phyloP scores from a whole-genome alignment of 2,329 filamentous ascomycete species.

The Trichoderma sp. region DNA sequence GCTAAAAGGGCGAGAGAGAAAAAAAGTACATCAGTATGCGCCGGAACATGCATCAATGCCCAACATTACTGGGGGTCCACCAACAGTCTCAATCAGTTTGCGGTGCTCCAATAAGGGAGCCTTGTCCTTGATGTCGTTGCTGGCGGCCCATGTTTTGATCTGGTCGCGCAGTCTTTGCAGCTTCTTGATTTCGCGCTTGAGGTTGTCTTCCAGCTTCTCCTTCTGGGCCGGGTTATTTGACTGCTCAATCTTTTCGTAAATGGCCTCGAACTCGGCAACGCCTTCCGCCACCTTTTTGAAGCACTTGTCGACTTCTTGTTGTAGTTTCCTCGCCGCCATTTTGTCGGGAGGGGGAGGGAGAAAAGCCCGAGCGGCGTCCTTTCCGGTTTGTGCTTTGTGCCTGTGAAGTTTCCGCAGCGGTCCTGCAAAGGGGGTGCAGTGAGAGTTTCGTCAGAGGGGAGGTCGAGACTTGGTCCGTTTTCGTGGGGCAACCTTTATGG shows the following conservation, averaged over 20 bases:
- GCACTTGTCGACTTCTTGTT: slow-evolving; percentile 98
- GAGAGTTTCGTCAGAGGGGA: neutral
- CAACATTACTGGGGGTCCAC: slow-evolving; percentile 34
- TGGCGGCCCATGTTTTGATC: slow-evolving; percentile 98
- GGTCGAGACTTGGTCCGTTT: slow-evolving; percentile 11
- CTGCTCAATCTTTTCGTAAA: slow-evolving; percentile 96
- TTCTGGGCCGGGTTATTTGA: slow-evolving; percentile 92
- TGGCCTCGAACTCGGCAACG: slow-evolving; percentile 85
- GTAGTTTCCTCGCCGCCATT: slow-evolving; percentile 95
- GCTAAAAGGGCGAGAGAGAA: slow-evolving; percentile 48
- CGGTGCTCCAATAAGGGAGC: slow-evolving; percentile 88
- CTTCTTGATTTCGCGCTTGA: slow-evolving; percentile 99
- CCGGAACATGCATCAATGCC: slow-evolving; percentile 13
- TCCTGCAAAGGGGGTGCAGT: neutral
- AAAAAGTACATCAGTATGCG: slow-evolving; percentile 7
- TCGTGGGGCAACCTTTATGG: slow-evolving; percentile 18
- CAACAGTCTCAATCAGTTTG: slow-evolving; percentile 94
- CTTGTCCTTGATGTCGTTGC: slow-evolving; percentile 99
- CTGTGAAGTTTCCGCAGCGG: neutral
- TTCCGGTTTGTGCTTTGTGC: neutral
- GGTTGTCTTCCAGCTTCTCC: slow-evolving; percentile 95
- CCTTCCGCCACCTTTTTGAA: slow-evolving; percentile 98
- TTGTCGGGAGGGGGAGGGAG: slow-evolving; percentile 32
- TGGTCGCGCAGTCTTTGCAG: slow-evolving; percentile 94
- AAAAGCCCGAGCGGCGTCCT: slow-evolving; percentile 12